Evolutionary conservation across 257 asterid genomes (phyloP), one percentile per base, ranked within the genome.

Genomic region (Hygrophila difformis): DNA sequence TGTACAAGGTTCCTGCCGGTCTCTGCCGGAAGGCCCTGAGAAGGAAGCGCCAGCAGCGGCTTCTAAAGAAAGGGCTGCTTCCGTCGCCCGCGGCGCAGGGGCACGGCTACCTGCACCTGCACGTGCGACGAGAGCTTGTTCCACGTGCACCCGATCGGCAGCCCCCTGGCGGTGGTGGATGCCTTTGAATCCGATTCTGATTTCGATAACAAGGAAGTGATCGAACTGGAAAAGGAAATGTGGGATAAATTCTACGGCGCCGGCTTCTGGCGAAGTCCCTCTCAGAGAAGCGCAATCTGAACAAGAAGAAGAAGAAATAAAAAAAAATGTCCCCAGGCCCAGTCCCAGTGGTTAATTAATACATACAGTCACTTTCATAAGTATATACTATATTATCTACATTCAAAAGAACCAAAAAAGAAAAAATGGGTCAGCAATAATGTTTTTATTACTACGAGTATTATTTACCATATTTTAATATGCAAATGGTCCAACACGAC

Each of bases 201-300:
- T 18, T n/a, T n/a, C n/a, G n/a, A n/a, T n/a, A 43, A 51, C 35
- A 53, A 66, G 9, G 63, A 56, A 2, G 64, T 39, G n/a, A 60
- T 55, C 16, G 67, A 68, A 34, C 53, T 65, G 21, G 92, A 80
- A 39, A 60, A 67, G 57, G 81, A 80, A 19, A 73, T 80, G 86
- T 80, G 72, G 80, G 81, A 68, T 21, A 63, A 53, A 26, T 73
- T 80, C 53, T 53, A 70, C 37, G 62, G 74, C 44, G 65, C 78
- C 23, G 92, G 92, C 3, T 80, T 79, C 29, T 80, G 92, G 86
- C 62, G 82, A 54, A 70, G 79, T 22, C 39, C 56, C 3, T 79
- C 84, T 1, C 69, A 61, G 44, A 73, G 75, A 21, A 58, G 60
- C 33, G 62, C 51, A 49, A 49, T 29, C 10, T 57, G n/a, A n/a